phyloP scores from a whole-genome alignment of 2,329 filamentous ascomycete genomes.

The Blastomyces parvus region DNA sequence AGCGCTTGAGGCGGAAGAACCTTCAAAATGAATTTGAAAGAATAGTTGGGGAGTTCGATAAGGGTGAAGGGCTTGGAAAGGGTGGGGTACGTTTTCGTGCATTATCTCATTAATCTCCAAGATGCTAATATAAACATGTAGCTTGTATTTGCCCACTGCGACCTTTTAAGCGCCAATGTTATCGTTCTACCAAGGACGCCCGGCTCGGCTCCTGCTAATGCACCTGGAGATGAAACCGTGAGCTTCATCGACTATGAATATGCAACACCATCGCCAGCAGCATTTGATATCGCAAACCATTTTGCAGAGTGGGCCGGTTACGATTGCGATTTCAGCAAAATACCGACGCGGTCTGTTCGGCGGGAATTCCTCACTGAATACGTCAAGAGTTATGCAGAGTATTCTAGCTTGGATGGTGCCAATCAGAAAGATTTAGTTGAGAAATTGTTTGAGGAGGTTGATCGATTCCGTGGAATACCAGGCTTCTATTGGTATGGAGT shows the following conservation, averaged over 20 bases:
- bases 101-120: conserved; percentile 6
- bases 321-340: conserved; percentile 77
- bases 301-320: conserved; percentile 98
- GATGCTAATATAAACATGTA: conserved; percentile 28
- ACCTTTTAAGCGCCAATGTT: conserved; percentile 91
- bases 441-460: conserved; percentile 68
- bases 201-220: conserved; percentile 22
- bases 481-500: conserved; percentile 59
- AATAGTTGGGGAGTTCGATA: conserved; percentile 61
- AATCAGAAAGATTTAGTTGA: conserved; percentile 55
- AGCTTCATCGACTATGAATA: conserved; percentile 99
- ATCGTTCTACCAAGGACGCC: conserved; percentile 57
- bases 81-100: conserved; percentile 50
- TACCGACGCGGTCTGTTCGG: conserved; percentile 70
- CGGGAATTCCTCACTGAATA: conserved; percentile 77
- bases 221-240: conserved; percentile 45
- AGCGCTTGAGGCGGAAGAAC: conserved; percentile 55
- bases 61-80: conserved; percentile 64
- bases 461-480: conserved; percentile 77
- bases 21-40: conserved; percentile 67
- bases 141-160: conserved; percentile 90
- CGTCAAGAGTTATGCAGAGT: conserved; percentile 59
- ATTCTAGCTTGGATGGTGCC: conserved; percentile 29
- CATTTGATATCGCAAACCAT: conserved; percentile 95
- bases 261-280: conserved; percentile 82